Evolutionary conservation across 2,329 filamentous ascomycete genomes (phyloP).

Genomic region (Botrytis medusae): DNA sequence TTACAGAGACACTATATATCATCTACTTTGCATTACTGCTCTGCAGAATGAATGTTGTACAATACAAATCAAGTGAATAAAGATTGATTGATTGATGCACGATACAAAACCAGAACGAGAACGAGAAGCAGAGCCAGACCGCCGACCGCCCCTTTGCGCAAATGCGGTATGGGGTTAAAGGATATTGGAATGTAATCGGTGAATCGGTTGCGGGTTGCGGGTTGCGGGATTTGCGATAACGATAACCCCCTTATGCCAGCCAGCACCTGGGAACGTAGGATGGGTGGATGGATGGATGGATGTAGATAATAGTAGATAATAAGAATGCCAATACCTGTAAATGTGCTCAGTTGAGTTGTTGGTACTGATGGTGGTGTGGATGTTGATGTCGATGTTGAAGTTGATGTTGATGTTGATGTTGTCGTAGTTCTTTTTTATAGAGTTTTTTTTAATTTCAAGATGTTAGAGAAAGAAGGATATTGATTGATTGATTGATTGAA

Average conservation of each 20-base stretch:
- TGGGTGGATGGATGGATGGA: background rate
- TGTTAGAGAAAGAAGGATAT: background rate
- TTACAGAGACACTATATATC: conserved; percentile 19
- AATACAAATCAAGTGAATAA: conserved; percentile 16
- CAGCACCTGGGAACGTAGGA: too few relatives aligned
- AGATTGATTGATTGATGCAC: conserved; percentile 14
- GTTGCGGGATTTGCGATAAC: conserved; percentile 13
- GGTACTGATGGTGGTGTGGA: background rate
- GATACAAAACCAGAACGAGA: conserved; percentile 7
- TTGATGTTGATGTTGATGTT: too few relatives aligned
- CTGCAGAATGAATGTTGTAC: conserved; percentile 20
- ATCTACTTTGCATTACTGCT: conserved; percentile 27
- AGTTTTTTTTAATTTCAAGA: background rate
- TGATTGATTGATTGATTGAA: too few relatives aligned
- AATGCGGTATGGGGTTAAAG: conserved; percentile 4
- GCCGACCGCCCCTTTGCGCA: conserved; percentile 14
- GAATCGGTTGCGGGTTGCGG: background rate
- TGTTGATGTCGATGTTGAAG: background rate
- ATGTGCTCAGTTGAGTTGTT: background rate
- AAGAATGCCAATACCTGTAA: background rate
- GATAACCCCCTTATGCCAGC: conserved; percentile 2
- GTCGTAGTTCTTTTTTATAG: too few relatives aligned
- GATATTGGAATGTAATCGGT: conserved; percentile 11
- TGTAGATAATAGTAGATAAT: too few relatives aligned
- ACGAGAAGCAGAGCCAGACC: conserved; percentile 5